phyloP scores from a whole-genome alignment of 257 asterid species.

The Solanum ahanhuiri region DNA sequence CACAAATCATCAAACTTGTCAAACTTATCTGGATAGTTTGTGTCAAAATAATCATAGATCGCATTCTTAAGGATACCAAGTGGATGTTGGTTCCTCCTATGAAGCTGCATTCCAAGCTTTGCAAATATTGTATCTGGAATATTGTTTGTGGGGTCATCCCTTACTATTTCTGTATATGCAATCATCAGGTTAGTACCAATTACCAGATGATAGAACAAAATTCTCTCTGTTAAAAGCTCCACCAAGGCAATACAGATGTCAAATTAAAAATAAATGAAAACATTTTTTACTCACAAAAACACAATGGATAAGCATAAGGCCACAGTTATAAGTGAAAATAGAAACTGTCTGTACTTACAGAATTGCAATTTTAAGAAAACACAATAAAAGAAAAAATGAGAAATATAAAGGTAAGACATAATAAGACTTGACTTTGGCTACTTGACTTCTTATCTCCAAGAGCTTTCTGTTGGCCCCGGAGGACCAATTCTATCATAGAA shows the following conservation, averaged over 20 bases:
- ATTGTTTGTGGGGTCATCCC: constrained; percentile 87
- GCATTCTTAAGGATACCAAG: constrained; percentile 86
- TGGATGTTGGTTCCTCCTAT: constrained; percentile 83
- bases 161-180: constrained; percentile 62
- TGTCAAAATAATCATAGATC: constrained; percentile 71
- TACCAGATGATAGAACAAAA: background rate
- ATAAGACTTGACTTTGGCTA: background rate
- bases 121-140: constrained; percentile 82
- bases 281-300: background rate
- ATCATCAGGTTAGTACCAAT: background rate
- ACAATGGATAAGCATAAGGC: background rate
- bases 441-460: background rate
- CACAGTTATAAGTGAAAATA: background rate
- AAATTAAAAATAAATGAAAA: background rate
- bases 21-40: constrained; percentile 58
- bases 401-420: background rate
- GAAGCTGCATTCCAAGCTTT: constrained; percentile 93
- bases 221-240: background rate
- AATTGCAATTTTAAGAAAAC: background rate
- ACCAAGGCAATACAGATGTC: background rate
- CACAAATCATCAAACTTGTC: constrained; percentile 69
- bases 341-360: background rate
- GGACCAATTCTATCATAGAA: background rate
- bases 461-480: background rate
- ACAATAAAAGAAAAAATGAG: background rate